Conservation (phyloP, 768 basidiomycete species). For the Trametes maxima region DNA sequence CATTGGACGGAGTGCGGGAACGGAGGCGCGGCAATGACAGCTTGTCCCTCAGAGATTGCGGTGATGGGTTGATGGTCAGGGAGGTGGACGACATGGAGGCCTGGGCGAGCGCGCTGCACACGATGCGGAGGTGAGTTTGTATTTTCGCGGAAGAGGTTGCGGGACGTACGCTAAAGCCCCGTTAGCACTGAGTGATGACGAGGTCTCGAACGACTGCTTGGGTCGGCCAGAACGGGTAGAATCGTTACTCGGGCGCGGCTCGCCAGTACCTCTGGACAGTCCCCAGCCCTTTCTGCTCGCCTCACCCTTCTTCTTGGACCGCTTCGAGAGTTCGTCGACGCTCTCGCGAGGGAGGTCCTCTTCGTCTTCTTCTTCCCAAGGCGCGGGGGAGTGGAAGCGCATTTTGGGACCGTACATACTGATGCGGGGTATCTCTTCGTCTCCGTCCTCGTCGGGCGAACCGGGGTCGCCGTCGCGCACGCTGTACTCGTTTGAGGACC, state of each 20-base stretch:
- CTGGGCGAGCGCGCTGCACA: slow-evolving; percentile 56
- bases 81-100: slow-evolving; percentile 62
- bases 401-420: slow-evolving; percentile 83
- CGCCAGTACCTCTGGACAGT: slow-evolving; percentile 41
- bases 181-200: slow-evolving; percentile 51
- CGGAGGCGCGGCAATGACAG: slow-evolving; percentile 45
- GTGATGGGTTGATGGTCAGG: slow-evolving; percentile 40
- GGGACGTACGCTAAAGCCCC: slow-evolving; percentile 61
- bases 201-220: slow-evolving; percentile 62
- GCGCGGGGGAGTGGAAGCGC: slow-evolving; percentile 78
- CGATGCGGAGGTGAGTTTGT: slow-evolving; percentile 2
- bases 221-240: slow-evolving; percentile 55
- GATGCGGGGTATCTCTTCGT: slow-evolving; percentile 53
- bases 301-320: slow-evolving; percentile 39
- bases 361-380: slow-evolving; percentile 73
- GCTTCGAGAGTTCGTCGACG: slow-evolving; percentile 35
- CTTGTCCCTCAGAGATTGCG: slow-evolving; percentile 43
- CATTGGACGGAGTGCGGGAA: slow-evolving; percentile 35
- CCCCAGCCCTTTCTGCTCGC: slow-evolving; percentile 48
- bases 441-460: slow-evolving; percentile 41
- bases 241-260: slow-evolving; percentile 63
- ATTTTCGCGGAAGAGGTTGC: slow-evolving; percentile 7
- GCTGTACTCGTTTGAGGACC: slow-evolving; percentile 25
- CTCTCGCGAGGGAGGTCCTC: slow-evolving; percentile 18
- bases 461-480: slow-evolving; percentile 26